These are phyloP conservation scores for Penicillium sp. DNA, from an alignment of 2,329 filamentous ascomycete species.

Conservation along the genomic window DNA sequence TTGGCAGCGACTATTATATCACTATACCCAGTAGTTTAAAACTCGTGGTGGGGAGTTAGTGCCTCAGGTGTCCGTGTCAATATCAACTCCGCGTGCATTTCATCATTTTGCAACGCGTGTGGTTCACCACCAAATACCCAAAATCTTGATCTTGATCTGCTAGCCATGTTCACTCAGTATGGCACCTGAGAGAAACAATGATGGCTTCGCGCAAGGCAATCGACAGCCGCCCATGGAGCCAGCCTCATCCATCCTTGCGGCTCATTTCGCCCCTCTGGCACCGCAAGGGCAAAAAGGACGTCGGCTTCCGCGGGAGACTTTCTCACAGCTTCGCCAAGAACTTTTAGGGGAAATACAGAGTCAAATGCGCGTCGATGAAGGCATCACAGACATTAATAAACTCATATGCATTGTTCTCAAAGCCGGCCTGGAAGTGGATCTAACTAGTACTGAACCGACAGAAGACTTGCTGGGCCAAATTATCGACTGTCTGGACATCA, in stretches of 20 bases:
- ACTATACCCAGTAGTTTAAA: background rate
- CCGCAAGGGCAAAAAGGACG: slow-evolving; percentile 62
- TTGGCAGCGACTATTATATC: background rate
- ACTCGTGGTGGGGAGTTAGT: background rate
- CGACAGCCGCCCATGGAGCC: slow-evolving; percentile 30
- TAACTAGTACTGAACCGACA: slow-evolving; percentile 64
- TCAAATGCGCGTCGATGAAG: slow-evolving; percentile 58
- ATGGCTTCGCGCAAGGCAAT: slow-evolving; percentile 17
- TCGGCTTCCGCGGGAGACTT: slow-evolving; percentile 68
- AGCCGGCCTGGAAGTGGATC: slow-evolving; percentile 65
- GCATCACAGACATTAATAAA: slow-evolving; percentile 76
- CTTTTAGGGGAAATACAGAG: slow-evolving; percentile 51
- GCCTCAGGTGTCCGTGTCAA: slow-evolving; percentile 23
- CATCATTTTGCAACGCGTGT: background rate
- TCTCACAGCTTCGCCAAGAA: slow-evolving; percentile 72
- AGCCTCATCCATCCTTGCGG: slow-evolving; percentile 77
- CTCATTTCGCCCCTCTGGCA: slow-evolving; percentile 79
- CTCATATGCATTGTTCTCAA: slow-evolving; percentile 81
- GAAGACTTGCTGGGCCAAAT: slow-evolving; percentile 39
- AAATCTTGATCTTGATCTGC: background rate
- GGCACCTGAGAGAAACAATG: slow-evolving; percentile 24
- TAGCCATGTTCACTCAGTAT: slow-evolving; percentile 23
- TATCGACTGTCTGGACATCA: slow-evolving; percentile 72
- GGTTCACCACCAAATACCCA: background rate
- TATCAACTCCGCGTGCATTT: slow-evolving; percentile 6